Base-by-base conservation (phyloP, 495 filamentous ascomycete genomes). In the Apiosordaria backusii region DNA sequence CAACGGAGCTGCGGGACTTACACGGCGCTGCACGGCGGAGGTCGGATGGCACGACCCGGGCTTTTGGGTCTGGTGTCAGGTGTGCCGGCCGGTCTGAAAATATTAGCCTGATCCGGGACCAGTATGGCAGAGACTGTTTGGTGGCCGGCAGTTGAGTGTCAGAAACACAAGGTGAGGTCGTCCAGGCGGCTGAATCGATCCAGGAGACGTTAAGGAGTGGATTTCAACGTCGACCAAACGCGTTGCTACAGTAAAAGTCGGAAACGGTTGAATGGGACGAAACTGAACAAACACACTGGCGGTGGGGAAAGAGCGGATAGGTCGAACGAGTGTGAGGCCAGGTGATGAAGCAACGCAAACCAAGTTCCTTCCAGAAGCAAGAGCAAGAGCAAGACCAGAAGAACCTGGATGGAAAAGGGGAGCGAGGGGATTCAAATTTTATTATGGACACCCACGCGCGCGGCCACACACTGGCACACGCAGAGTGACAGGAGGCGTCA, bases 101-200 rank as follows among this genome's bases (percentile, higher is more conserved):
- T 66, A 71, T 74, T 70, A 74, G 69, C 65, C 73, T 75, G 71
- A 58, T 65, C 25, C 25, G 59, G 65, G 19, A 16, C 60, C 50
- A 64, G 55, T 58, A 57, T 50, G 3, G 9, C 35, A 45, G 35
- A 45, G 35, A 29, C 27, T 29, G 27, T 29, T 15, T 60, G 50
- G 52, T 3, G 35, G 29, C 50, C 45, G 52, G n/a, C 24, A 35
- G 55, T 15, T 55, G 61, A 54, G 15, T 16, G 35, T 29, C 61
- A 25, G 23, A 50, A 57, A 67, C 66, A 50, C 66, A 62, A 52
- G 13, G 57, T 52, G 23, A 22, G 45, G 13, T n/a, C 55, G 29
- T 25, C 26, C 50, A 29, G 29, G 27, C 61, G 50, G 24, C n/a
- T 53, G 61, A 58, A 22, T 35, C n/a, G 61, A 55, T 53, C 65